phyloP scores from a whole-genome alignment of 108 stramenopile species.

The Seminavis robusta region DNA sequence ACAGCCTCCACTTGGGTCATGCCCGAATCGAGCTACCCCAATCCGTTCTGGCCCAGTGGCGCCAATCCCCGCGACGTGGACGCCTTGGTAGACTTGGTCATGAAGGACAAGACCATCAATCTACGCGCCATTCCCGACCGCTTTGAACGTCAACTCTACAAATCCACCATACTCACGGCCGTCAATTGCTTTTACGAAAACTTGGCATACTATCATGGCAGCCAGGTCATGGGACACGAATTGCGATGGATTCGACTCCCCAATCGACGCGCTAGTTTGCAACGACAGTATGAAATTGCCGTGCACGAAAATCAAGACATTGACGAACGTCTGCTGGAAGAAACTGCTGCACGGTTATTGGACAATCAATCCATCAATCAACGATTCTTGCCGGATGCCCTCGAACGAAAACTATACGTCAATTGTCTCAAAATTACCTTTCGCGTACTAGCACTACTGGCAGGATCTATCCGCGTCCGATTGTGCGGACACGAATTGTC shows the following conservation, averaged over 20 bases:
- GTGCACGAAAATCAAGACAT: too few relatives aligned
- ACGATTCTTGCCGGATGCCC: conserved; percentile 22
- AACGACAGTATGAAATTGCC: too few relatives aligned
- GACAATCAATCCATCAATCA: conserved; percentile 27
- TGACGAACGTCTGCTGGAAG: conserved; percentile 21
- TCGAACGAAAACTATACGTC: conserved; percentile 34
- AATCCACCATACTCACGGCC: conserved; percentile 24
- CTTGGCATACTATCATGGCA: conserved; percentile 15
- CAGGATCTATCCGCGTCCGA: neutral
- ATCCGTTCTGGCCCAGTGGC: conserved; percentile 3
- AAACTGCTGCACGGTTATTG: conserved; percentile 27
- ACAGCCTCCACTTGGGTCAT: too few relatives aligned
- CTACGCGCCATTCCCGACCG: conserved; percentile 23
- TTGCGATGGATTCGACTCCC: neutral
- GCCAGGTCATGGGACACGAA: conserved; percentile 17
- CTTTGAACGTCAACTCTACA: conserved; percentile 29
- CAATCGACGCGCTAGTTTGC: neutral
- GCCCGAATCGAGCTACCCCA: too few relatives aligned
- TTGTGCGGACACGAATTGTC: conserved; percentile 21
- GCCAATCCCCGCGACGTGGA: conserved; percentile 21
- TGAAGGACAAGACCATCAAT: conserved; percentile 28
- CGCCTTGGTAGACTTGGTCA: conserved; percentile 14
- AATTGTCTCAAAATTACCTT: conserved; percentile 35
- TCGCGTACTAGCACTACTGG: conserved; percentile 12
- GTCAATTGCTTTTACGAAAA: conserved; percentile 20